These are phyloP conservation scores for Boletus bicolor DNA, from an alignment of 768 basidiomycete genomes.

Conservation along the genomic window DNA sequence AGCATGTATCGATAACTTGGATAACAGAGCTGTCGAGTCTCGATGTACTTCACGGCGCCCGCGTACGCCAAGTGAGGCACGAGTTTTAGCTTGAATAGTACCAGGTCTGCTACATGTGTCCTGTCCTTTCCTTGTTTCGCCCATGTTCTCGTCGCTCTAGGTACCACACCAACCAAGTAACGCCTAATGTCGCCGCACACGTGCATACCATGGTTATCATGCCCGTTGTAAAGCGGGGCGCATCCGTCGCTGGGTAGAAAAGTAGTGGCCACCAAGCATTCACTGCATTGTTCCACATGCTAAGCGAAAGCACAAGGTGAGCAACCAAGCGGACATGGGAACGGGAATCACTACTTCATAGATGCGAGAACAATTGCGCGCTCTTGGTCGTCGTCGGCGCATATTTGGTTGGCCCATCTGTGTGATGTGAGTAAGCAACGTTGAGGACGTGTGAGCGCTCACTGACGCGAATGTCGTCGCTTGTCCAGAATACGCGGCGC, in stretches of 20 bases:
- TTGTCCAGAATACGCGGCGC: slow-evolving; percentile 71
- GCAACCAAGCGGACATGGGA: neutral
- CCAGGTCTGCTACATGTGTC: neutral
- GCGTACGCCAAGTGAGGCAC: neutral
- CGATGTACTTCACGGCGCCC: neutral
- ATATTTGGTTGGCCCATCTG: slow-evolving; percentile 80
- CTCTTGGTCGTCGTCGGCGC: slow-evolving; percentile 67
- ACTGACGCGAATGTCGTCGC: slow-evolving; percentile 71
- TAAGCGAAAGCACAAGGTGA: slow-evolving; percentile 16
- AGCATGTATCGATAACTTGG: slow-evolving; percentile 11
- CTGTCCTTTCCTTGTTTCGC: neutral
- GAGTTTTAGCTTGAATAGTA: neutral
- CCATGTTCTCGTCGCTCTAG: slow-evolving; percentile 42
- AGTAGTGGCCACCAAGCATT: slow-evolving; percentile 72
- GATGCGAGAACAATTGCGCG: slow-evolving; percentile 67
- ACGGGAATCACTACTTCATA: slow-evolving; percentile 56
- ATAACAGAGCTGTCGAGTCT: neutral
- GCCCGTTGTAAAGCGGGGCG: slow-evolving; percentile 63
- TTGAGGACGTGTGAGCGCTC: neutral
- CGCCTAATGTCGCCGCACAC: slow-evolving; percentile 50
- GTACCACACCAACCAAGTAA: slow-evolving; percentile 56
- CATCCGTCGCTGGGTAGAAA: slow-evolving; percentile 72
- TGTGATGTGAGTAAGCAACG: slow-evolving; percentile 2
- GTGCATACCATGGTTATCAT: slow-evolving; percentile 67
- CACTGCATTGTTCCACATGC: slow-evolving; percentile 68